Percentiles rank a stretch among this genome's conserved stretches.
phyloP scores from a whole-genome alignment of 371 early-diverging fungal species.

The Mortierella sp. region DNA sequence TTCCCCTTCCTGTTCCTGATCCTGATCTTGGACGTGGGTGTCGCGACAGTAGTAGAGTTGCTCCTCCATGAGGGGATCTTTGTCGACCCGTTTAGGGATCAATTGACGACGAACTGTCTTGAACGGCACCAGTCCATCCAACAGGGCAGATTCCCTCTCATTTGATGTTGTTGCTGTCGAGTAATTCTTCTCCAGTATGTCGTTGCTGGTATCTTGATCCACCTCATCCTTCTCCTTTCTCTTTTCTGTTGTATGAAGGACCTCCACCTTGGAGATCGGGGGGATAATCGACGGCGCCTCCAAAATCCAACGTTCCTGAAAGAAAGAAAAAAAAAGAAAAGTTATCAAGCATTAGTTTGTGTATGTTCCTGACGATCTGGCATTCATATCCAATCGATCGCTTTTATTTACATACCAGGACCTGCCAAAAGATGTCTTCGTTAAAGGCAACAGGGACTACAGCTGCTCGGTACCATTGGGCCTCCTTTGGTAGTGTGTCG shows the following conservation, averaged over 20 bases:
- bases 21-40: slow-evolving; percentile 21
- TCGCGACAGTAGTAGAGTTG: slow-evolving; percentile 55
- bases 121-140: slow-evolving; percentile 23
- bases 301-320: slow-evolving; percentile 73
- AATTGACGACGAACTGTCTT: slow-evolving; percentile 60
- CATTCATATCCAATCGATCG: background rate
- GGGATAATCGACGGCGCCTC: slow-evolving; percentile 80
- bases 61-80: slow-evolving; percentile 64
- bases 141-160: slow-evolving; percentile 2
- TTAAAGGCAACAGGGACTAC: slow-evolving; percentile 44
- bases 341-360: background rate
- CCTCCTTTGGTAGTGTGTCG: background rate
- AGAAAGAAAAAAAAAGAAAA: background rate
- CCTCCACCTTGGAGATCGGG: slow-evolving; percentile 72
- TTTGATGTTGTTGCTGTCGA: background rate
- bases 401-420: slow-evolving; percentile 27
- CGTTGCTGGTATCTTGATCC: background rate
- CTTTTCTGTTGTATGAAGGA: slow-evolving; percentile 45
- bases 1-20: background rate
- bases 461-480: slow-evolving; percentile 29
- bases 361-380: background rate
- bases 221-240: background rate
- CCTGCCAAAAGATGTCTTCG: slow-evolving; percentile 47
- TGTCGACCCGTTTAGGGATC: slow-evolving; percentile 75
- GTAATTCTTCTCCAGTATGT: too few relatives aligned